Evolutionary conservation across 2,329 filamentous ascomycete genomes (phyloP).

Genomic region (Colletotrichum sp.): DNA sequence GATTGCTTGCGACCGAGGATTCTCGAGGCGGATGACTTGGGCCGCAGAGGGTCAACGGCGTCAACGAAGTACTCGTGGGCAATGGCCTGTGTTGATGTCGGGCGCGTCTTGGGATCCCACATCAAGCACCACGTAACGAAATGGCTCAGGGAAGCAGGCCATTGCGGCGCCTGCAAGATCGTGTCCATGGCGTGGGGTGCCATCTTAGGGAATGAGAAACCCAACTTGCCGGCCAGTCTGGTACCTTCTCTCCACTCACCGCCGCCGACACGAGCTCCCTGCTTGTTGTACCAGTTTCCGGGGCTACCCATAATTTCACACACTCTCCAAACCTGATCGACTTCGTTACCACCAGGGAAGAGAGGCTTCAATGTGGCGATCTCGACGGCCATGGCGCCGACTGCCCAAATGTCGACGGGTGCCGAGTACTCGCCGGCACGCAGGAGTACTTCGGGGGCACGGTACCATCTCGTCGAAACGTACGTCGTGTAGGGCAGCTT

Average conservation of each 20-base stretch:
- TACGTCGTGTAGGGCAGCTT: slow-evolving; percentile 98
- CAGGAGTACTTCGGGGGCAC: slow-evolving; percentile 91
- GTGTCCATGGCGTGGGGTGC: slow-evolving; percentile 96
- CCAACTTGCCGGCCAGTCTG: slow-evolving; percentile 89
- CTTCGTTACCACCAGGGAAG: slow-evolving; percentile 97
- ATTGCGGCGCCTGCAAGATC: slow-evolving; percentile 87
- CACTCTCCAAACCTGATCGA: slow-evolving; percentile 98
- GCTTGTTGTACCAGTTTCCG: slow-evolving; percentile 96
- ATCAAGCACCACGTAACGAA: slow-evolving; percentile 99
- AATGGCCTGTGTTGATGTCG: slow-evolving; percentile 92
- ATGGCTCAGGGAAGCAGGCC: slow-evolving; percentile 84
- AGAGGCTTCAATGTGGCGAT: slow-evolving; percentile 95
- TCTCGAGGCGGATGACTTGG: slow-evolving; percentile 87
- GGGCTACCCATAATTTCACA: slow-evolving; percentile 99
- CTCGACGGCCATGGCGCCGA: slow-evolving; percentile 98
- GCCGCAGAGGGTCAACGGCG: slow-evolving; percentile 87
- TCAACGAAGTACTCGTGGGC: slow-evolving; percentile 94
- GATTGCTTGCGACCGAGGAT: slow-evolving; percentile 91
- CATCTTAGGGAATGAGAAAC: slow-evolving; percentile 99
- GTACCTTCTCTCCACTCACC: slow-evolving; percentile 98
- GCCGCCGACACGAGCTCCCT: slow-evolving; percentile 84
- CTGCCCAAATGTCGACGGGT: slow-evolving; percentile 97
- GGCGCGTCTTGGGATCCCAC: slow-evolving; percentile 95
- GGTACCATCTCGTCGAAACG: slow-evolving; percentile 97
- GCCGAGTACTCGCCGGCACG: slow-evolving; percentile 96